These are phyloP conservation scores for Hemileccinum rubropunctum DNA, from an alignment of 768 basidiomycete species.

Conservation along the genomic window DNA sequence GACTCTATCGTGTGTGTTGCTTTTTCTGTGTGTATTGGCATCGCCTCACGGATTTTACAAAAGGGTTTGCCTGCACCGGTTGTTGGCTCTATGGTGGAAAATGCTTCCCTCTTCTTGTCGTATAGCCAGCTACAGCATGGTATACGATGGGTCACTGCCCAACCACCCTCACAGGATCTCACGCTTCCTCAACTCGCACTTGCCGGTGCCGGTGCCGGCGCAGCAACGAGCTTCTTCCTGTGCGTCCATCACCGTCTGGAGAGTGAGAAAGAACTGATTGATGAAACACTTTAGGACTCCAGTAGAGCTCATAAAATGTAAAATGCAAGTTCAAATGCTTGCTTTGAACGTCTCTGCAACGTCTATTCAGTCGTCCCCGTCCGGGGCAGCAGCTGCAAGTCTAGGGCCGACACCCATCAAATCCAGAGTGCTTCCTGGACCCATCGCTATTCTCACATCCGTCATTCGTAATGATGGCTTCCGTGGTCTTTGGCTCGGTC, in stretches of 20 bases:
- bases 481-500: constrained; percentile 93
- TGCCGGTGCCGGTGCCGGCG: constrained; percentile 87
- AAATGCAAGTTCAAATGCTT: constrained; percentile 96
- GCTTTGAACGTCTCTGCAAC: constrained; percentile 25
- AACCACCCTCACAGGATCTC: constrained; percentile 39
- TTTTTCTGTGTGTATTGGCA: not conserved
- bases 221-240: constrained; percentile 84
- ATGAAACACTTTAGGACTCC: constrained; percentile 61
- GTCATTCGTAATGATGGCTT: constrained; percentile 68
- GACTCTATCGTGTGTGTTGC: constrained; percentile 77
- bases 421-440: constrained; percentile 57
- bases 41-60: constrained; percentile 2
- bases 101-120: constrained; percentile 82
- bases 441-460: constrained; percentile 60
- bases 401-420: constrained; percentile 10
- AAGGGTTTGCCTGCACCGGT: constrained; percentile 91
- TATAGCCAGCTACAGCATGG: constrained; percentile 74
- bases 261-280: no score
- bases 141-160: constrained; percentile 44
- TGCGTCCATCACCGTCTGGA: constrained; percentile 37
- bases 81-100: constrained; percentile 90
- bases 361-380: constrained; percentile 11
- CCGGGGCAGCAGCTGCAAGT: constrained; percentile 15
- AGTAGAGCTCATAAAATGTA: constrained; percentile 93
- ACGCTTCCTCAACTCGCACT: constrained; percentile 68